Evolutionary conservation across 768 basidiomycete species (phyloP).

Genomic region (Tricholoma furcatifolium): DNA sequence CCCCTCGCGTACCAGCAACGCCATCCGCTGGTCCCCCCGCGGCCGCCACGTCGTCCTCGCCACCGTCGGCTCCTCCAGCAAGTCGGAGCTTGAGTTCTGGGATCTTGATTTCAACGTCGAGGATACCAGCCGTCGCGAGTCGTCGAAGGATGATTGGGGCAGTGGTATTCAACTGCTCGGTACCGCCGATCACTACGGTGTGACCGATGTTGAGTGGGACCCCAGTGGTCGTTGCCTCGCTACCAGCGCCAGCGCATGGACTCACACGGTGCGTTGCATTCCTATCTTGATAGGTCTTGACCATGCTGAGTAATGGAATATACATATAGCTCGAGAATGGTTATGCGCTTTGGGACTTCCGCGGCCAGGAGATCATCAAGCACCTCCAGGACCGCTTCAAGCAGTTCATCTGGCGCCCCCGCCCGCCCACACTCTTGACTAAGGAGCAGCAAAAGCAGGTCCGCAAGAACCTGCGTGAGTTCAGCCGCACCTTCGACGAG

Average conservation of each 20-base stretch:
- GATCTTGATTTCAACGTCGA: slow-evolving; percentile 90
- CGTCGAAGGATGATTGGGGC: slow-evolving; percentile 75
- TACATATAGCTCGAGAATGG: slow-evolving; percentile 87
- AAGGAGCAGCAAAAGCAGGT: slow-evolving; percentile 88
- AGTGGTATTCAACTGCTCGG: slow-evolving; percentile 82
- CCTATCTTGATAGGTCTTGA: neutral
- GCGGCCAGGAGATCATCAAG: slow-evolving; percentile 91
- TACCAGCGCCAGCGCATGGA: slow-evolving; percentile 94
- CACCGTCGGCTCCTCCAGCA: slow-evolving; percentile 91
- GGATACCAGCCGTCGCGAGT: slow-evolving; percentile 47
- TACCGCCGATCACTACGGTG: slow-evolving; percentile 91
- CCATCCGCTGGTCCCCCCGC: slow-evolving; percentile 94
- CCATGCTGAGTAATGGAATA: neutral
- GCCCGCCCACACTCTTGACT: slow-evolving; percentile 83
- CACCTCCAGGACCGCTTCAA: slow-evolving; percentile 93
- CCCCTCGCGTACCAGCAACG: slow-evolving; percentile 83
- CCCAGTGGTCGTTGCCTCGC: slow-evolving; percentile 92
- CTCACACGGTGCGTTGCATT: slow-evolving; percentile 69
- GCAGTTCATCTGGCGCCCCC: slow-evolving; percentile 97
- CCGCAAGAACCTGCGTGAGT: slow-evolving; percentile 88
- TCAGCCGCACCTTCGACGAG: slow-evolving; percentile 90
- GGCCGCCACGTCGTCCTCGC: slow-evolving; percentile 96
- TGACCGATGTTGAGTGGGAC: slow-evolving; percentile 99
- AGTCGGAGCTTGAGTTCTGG: slow-evolving; percentile 99
- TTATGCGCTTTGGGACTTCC: slow-evolving; percentile 97